These are phyloP conservation scores for Amphirosellinia nigrospora DNA, from an alignment of 495 filamentous ascomycete genomes.

Conservation along the genomic window DNA sequence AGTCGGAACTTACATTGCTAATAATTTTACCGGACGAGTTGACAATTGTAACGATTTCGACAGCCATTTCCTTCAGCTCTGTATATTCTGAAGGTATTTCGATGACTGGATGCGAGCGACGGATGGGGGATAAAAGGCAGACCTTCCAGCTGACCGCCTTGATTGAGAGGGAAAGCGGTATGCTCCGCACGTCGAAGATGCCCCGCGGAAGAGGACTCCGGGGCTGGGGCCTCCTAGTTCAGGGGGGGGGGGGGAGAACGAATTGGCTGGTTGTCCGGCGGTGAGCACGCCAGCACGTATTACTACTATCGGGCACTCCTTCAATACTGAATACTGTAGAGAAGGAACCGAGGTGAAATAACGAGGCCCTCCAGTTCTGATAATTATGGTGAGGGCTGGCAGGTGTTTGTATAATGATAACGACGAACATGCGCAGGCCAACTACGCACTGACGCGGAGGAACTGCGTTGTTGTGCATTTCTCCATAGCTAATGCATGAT, in stretches of 20 bases:
- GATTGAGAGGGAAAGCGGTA: conserved; percentile 8
- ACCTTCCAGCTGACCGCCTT: conserved; percentile 20
- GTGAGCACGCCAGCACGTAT: conserved; percentile 28
- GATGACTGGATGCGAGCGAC: conserved; percentile 4
- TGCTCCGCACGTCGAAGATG: conserved; percentile 19
- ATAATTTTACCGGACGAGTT: conserved; percentile 93
- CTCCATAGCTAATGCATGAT: conserved; percentile 22
- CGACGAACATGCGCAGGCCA: conserved; percentile 1
- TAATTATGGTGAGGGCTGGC: conserved; percentile 13
- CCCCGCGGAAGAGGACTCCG: conserved; percentile 18
- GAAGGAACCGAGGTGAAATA: neutral
- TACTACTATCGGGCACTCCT: conserved; percentile 9
- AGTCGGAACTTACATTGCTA: conserved; percentile 71
- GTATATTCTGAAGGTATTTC: conserved; percentile 4
- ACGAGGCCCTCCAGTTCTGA: neutral
- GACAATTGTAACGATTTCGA: conserved; percentile 84
- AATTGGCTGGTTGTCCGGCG: conserved; percentile 33
- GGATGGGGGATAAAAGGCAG: conserved; percentile 8
- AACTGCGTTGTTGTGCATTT: conserved; percentile 8
- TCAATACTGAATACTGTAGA: neutral
- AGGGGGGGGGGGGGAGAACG: conserved; percentile 14
- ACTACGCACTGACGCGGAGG: conserved; percentile 8
- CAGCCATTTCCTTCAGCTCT: conserved; percentile 49
- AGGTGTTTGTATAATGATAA: conserved; percentile 10
- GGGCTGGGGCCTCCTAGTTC: conserved; percentile 13